Conservation (phyloP, 192 early-diverging fungal species). For the Kappamyces sp. region DNA sequence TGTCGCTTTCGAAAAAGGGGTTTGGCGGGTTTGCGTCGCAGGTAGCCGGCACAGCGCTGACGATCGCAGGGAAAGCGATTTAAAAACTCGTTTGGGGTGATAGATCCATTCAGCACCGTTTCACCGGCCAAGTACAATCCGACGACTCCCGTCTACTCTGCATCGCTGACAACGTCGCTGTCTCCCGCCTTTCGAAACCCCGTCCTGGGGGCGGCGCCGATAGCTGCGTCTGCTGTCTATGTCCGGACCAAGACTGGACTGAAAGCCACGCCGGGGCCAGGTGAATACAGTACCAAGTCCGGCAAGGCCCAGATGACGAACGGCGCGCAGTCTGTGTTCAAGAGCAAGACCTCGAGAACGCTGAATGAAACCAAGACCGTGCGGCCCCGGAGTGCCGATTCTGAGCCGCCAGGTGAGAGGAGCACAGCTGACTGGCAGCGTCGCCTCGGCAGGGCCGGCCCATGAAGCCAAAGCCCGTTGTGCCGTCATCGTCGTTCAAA, state of each 20-base stretch:
- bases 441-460: too few species aligned
- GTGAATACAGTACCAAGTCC: slow-evolving; percentile 6
- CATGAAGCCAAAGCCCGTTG: too few species aligned
- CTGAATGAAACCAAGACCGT: slow-evolving; percentile 30
- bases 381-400: slow-evolving; percentile 24
- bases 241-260: slow-evolving; percentile 18
- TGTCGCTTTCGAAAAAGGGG: slow-evolving; percentile 35
- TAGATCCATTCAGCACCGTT: slow-evolving; percentile 18
- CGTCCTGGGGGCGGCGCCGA: slow-evolving; percentile 1
- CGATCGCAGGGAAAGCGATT: slow-evolving; percentile 21
- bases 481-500: too few species aligned
- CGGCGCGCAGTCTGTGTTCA: slow-evolving; percentile 31
- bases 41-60: slow-evolving; percentile 16
- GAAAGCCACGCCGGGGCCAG: slow-evolving; percentile 23
- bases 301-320: slow-evolving; percentile 2
- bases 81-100: slow-evolving; percentile 31
- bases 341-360: slow-evolving; percentile 27
- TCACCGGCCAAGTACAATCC: slow-evolving; percentile 30
- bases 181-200: slow-evolving; percentile 35
- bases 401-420: too few species aligned
- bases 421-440: too few species aligned
- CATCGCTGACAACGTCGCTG: slow-evolving; percentile 22
- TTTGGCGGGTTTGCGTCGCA: slow-evolving; percentile 47
- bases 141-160: slow-evolving; percentile 27
- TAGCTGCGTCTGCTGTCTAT: slow-evolving; percentile 13